Percentiles rank a stretch among this genome's conserved stretches.
These are phyloP conservation scores for Penicillium sp. DNA, from an alignment of 2,329 filamentous ascomycete genomes.

Conservation along the genomic window DNA sequence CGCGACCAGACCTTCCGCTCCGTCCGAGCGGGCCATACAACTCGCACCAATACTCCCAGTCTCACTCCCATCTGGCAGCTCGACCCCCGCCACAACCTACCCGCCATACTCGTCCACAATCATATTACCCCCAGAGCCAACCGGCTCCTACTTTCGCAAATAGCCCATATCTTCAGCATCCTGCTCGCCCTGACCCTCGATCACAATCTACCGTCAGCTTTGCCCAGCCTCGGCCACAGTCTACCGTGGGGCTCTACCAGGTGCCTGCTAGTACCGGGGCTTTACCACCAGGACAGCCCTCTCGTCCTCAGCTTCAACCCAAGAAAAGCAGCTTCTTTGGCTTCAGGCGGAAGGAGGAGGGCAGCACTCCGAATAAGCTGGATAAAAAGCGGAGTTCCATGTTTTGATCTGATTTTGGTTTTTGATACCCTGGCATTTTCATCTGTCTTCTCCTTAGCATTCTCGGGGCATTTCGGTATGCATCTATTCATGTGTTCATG, in stretches of 20 bases:
- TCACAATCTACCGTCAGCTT: slow-evolving; percentile 17
- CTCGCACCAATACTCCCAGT: slow-evolving; percentile 17
- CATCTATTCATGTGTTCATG: not conserved
- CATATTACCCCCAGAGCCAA: slow-evolving; percentile 5
- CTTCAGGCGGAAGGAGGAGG: slow-evolving; percentile 38
- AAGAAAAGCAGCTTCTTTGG: slow-evolving; percentile 50
- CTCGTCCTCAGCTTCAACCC: slow-evolving; percentile 28
- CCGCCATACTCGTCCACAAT: slow-evolving; percentile 15
- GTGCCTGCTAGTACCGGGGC: slow-evolving; percentile 15
- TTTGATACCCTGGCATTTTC: not conserved
- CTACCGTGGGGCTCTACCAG: slow-evolving; percentile 16
- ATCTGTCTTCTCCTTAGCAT: not conserved
- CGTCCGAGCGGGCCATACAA: slow-evolving; percentile 18
- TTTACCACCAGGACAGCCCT: not conserved
- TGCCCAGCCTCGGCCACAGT: slow-evolving; percentile 13
- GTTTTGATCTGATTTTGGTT: slow-evolving; percentile 31
- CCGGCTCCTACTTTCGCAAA: slow-evolving; percentile 13
- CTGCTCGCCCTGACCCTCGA: slow-evolving; percentile 15
- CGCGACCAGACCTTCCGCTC: slow-evolving; percentile 19
- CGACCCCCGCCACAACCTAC: slow-evolving; percentile 15
- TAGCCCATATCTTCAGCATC: slow-evolving; percentile 19
- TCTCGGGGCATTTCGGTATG: not conserved
- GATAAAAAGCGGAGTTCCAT: slow-evolving; percentile 49
- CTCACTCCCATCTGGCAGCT: slow-evolving; percentile 21
- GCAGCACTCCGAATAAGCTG: slow-evolving; percentile 31